Conservation (phyloP, 139 green algal species). For the Chlamydomonas schloesseri region DNA sequence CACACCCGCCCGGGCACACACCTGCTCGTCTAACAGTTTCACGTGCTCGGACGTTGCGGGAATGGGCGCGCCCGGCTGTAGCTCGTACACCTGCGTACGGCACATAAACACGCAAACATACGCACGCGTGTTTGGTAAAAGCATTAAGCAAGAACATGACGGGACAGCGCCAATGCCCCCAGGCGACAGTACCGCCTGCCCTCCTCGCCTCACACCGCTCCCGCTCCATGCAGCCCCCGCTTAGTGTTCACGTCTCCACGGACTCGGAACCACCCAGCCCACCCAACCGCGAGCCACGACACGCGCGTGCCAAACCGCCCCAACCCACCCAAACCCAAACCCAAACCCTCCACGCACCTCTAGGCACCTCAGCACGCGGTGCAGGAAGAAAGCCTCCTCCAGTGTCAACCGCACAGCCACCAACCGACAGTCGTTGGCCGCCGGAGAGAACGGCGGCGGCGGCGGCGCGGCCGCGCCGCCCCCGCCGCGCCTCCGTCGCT, state of each 20-base stretch:
- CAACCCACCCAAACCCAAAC: background rate
- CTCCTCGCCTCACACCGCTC: no score
- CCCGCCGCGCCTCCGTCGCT: background rate
- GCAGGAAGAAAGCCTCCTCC: constrained; percentile 66
- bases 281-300: no score
- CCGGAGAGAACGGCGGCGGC: constrained; percentile 3
- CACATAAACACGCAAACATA: no score
- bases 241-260: no score
- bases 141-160: no score
- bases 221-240: no score
- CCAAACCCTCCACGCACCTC: constrained; percentile 15
- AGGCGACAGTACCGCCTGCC: no score
- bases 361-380: constrained; percentile 54
- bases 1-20: constrained; percentile 22
- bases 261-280: no score
- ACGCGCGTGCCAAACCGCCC: no score
- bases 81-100: constrained; percentile 42
- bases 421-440: background rate
- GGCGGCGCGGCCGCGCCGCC: background rate
- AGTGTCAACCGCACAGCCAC: constrained; percentile 52
- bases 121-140: no score
- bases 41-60: constrained; percentile 2
- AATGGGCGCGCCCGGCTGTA: constrained; percentile 16
- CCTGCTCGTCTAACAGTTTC: constrained; percentile 2
- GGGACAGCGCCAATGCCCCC: no score